Conservation (phyloP, 1,284 basidiomycete genomes). For the Erythrobasidium hasegawianum region DNA sequence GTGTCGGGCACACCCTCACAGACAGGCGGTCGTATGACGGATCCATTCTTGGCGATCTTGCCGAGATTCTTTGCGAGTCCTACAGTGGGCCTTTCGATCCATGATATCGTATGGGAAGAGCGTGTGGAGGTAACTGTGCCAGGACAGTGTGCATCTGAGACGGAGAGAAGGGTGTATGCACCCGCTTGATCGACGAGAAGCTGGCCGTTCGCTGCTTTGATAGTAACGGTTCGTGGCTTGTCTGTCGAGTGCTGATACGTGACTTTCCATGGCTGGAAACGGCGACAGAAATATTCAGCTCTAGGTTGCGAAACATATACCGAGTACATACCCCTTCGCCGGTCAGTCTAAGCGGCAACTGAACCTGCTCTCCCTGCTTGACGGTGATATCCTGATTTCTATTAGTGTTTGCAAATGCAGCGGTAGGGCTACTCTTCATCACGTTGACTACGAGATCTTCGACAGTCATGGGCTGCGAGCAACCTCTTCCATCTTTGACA, state of each 20-base stretch:
- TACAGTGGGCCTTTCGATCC: conserved; percentile 22
- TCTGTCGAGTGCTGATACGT: conserved; percentile 63
- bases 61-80: conserved; percentile 42
- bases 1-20: conserved; percentile 58
- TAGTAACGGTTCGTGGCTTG: conserved; percentile 52
- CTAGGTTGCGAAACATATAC: too few relatives aligned
- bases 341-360: conserved; percentile 73
- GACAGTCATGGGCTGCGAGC: conserved; percentile 70
- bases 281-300: too few relatives aligned
- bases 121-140: conserved; percentile 58
- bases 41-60: conserved; percentile 60
- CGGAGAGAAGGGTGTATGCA: conserved; percentile 67
- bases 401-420: conserved; percentile 59
- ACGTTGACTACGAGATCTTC: conserved; percentile 83
- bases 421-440: conserved; percentile 80
- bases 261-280: conserved; percentile 73
- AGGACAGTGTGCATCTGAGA: conserved; percentile 77
- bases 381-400: conserved; percentile 56
- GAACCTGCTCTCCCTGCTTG: conserved; percentile 69
- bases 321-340: conserved; percentile 78
- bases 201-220: conserved; percentile 66
- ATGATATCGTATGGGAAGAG: conserved; percentile 16
- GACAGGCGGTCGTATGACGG: conserved; percentile 66
- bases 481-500: conserved; percentile 70
- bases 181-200: conserved; percentile 68